A percentile compares a stretch with the other conserved stretches of the same genome.
These are phyloP conservation scores for Backusella circina DNA, from an alignment of 192 early-diverging fungal genomes.

Conservation along the genomic window DNA sequence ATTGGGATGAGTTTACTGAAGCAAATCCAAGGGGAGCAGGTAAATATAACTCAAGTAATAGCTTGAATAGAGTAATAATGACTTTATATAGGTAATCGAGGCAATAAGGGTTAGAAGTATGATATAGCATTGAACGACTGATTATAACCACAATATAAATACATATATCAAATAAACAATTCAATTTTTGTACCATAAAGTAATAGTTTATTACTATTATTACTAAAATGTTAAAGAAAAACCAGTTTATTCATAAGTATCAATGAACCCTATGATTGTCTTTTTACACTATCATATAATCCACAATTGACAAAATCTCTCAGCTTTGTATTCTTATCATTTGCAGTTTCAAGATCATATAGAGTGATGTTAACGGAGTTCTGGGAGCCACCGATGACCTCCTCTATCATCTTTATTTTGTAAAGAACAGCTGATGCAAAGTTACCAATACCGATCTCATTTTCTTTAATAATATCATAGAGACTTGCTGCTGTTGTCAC, in stretches of 20 bases:
- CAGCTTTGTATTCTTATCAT: background rate
- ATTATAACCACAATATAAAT: too few relatives aligned
- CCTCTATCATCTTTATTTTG: background rate
- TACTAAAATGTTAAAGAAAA: too few relatives aligned
- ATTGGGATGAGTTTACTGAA: conserved; percentile 92
- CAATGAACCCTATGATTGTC: too few relatives aligned
- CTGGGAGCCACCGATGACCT: background rate
- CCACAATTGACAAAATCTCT: background rate
- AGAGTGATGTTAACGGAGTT: background rate
- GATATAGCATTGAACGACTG: too few relatives aligned
- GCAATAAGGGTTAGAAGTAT: conserved; percentile 24
- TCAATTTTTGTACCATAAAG: too few relatives aligned
- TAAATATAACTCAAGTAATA: conserved; percentile 30
- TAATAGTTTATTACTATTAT: too few relatives aligned
- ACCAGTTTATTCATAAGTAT: background rate
- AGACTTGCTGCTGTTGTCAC: background rate
- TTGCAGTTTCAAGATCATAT: background rate
- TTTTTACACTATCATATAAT: background rate
- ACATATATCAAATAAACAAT: too few relatives aligned
- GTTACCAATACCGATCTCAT: background rate
- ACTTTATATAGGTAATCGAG: conserved; percentile 16
- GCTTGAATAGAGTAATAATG: background rate
- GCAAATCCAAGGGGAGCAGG: conserved; percentile 72
- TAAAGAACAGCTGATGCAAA: background rate
- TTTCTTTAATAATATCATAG: background rate